A percentile compares a stretch with the other conserved stretches of the same genome.
Evolutionary conservation across 208 protist genomes (phyloP).

Genomic region (Blastocrithidia nonstop): DNA sequence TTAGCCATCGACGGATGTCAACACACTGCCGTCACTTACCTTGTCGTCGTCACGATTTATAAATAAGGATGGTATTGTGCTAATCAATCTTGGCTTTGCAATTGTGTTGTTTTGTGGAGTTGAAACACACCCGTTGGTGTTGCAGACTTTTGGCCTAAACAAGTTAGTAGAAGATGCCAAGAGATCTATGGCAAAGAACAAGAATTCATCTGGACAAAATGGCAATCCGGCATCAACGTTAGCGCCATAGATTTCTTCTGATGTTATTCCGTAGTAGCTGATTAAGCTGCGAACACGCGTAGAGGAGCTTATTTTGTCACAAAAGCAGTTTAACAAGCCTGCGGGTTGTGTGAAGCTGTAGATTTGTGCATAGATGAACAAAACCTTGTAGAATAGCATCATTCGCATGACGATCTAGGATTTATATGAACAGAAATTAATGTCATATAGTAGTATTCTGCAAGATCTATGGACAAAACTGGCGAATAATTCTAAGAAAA

Average conservation of each 20-base stretch:
- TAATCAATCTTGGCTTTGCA: conserved; percentile 32
- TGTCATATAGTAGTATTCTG: too few species aligned
- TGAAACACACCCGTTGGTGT: conserved; percentile 16
- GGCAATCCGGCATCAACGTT: background rate
- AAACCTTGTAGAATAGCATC: too few species aligned
- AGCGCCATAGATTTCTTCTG: too few species aligned
- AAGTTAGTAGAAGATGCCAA: background rate
- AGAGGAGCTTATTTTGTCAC: conserved; percentile 13
- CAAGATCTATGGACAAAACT: too few species aligned
- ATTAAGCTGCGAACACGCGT: conserved; percentile 32
- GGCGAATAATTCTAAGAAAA: too few species aligned
- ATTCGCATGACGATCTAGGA: too few species aligned
- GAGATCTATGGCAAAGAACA: background rate
- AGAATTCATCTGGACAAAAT: too few species aligned
- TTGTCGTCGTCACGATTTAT: conserved; percentile 45
- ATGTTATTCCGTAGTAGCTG: conserved; percentile 45
- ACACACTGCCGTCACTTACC: conserved; percentile 31
- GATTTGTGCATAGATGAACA: too few species aligned
- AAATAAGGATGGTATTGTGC: conserved; percentile 31
- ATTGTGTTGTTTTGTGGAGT: conserved; percentile 70
- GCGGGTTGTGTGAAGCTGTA: background rate
- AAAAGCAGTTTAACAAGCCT: background rate
- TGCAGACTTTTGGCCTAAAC: conserved; percentile 24
- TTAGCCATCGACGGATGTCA: conserved; percentile 21
- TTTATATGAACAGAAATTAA: too few species aligned